A percentile compares a stretch with the other conserved stretches of the same genome.
Conservation (phyloP, 805 yeast genomes). For the Cyberlindnera maclurae region DNA sequence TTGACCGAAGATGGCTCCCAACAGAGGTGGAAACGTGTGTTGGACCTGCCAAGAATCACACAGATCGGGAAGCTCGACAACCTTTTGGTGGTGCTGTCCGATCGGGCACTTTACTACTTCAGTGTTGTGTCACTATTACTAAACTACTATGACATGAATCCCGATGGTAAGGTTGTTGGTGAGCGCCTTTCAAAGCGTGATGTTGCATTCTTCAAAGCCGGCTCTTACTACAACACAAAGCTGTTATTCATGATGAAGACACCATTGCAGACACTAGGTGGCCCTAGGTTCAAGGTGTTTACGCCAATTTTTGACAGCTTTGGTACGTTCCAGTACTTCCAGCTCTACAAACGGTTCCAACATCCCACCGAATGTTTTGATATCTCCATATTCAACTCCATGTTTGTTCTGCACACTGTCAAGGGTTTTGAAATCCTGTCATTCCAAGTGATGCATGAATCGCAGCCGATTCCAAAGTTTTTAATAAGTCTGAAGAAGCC, state of each 20-base stretch:
- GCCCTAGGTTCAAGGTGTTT: slow-evolving; percentile 47
- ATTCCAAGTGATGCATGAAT: slow-evolving; percentile 45
- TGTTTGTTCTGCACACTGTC: slow-evolving; percentile 59
- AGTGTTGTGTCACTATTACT: slow-evolving; percentile 54
- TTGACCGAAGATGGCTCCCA: slow-evolving; percentile 28
- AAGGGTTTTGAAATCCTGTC: slow-evolving; percentile 63
- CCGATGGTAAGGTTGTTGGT: slow-evolving; percentile 36
- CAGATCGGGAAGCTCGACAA: slow-evolving; percentile 56
- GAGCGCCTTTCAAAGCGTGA: slow-evolving; percentile 44
- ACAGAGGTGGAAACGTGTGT: slow-evolving; percentile 53
- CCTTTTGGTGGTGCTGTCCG: slow-evolving; percentile 51
- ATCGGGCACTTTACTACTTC: slow-evolving; percentile 52
- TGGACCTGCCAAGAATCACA: slow-evolving; percentile 43
- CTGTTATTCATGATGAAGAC: slow-evolving; percentile 51
- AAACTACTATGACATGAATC: slow-evolving; percentile 41
- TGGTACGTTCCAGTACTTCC: slow-evolving; percentile 35
- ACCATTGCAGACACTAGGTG: slow-evolving; percentile 32
- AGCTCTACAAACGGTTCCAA: slow-evolving; percentile 39
- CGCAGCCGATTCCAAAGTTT: slow-evolving; percentile 52
- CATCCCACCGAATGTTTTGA: slow-evolving; percentile 52
- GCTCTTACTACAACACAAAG: slow-evolving; percentile 56
- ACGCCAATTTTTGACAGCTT: slow-evolving; percentile 49
- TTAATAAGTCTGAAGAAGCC: slow-evolving; percentile 19
- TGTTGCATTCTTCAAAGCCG: slow-evolving; percentile 58
- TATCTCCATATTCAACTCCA: slow-evolving; percentile 54